Base-by-base conservation (phyloP, 1,139 yeast genomes). In the Kazachstania sp. region DNA sequence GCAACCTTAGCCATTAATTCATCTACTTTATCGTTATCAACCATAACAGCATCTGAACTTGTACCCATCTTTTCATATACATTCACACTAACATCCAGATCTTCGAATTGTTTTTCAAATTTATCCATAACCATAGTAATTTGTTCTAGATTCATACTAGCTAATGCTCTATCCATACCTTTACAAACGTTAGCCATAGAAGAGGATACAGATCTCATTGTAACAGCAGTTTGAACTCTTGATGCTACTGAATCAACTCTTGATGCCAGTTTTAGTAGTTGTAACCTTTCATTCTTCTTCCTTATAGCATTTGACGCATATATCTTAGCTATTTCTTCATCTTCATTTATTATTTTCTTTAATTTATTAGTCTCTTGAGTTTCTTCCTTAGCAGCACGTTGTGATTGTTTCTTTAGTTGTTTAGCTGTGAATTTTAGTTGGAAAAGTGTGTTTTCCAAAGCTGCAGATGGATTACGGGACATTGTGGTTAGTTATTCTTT, bases 251-350 rank as follows among this genome's bases (percentile, higher is more conserved):
- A 94, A 66, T 94, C 99, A 32, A 94, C 86, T 48, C 97, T 70
- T 0, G 95, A 86, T 0, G 97, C 85, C 51, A 94, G 72, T 54
- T 94, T 75, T 46, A 94, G 71, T 51, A 94, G 69, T 61, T 85
- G 92, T 41, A 92, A 73, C 53, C 95, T 72, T 66, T 94, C 99
- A 56, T 86, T 86, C 45, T 86, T 77, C 67, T 94, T 94, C 49
- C 98, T 77, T 45, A 94, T 87, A 43, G 98, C 97, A 65, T 90
- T 92, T 56, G 90, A 95, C 0, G 98, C 98, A 60, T 92, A 92
- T 45, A 94, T 74, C 61, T 82, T 85, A 0, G 98, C 98, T 51
- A 94, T 88, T 62, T 94, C 98, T 58, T 81, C 83, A 65, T 87
- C 86, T 29, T 61, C 68, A 39, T 54, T 51, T 48, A 72, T 45